These are phyloP conservation scores for Naganishia vishniacii DNA, from an alignment of 768 basidiomycete genomes.

Conservation along the genomic window DNA sequence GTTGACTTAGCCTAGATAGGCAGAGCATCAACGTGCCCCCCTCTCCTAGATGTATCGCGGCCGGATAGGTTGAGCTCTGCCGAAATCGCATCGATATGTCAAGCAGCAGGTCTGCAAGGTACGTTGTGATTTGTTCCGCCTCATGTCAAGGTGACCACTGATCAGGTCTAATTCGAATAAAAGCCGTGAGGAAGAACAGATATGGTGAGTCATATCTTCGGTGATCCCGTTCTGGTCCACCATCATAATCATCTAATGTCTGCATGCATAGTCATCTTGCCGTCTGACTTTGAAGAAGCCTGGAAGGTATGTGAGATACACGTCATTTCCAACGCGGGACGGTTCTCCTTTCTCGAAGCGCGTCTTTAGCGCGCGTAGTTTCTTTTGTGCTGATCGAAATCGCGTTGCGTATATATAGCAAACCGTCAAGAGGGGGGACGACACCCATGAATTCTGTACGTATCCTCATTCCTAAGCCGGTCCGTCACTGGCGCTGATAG, in stretches of 20 bases:
- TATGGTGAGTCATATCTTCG: constrained; percentile 52
- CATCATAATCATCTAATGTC: neutral
- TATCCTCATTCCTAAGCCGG: constrained; percentile 11
- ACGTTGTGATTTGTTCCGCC: constrained; percentile 25
- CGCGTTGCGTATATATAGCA: constrained; percentile 57
- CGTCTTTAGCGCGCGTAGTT: neutral
- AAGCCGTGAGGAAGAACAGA: constrained; percentile 95
- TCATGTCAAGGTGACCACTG: neutral
- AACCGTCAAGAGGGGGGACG: constrained; percentile 92
- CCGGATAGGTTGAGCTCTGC: constrained; percentile 94
- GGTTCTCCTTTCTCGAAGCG: constrained; percentile 4
- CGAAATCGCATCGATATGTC: constrained; percentile 89
- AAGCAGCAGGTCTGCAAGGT: constrained; percentile 97
- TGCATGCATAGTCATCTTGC: constrained; percentile 65
- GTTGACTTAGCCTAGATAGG: neutral
- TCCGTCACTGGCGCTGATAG: neutral
- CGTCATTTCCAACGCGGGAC: constrained; percentile 7
- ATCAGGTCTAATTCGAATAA: neutral
- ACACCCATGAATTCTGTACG: constrained; percentile 92
- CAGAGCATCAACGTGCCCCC: too few relatives aligned
- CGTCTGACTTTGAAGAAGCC: constrained; percentile 96
- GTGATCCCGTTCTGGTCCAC: too few relatives aligned
- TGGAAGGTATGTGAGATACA: constrained; percentile 84
- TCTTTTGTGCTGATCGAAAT: constrained; percentile 24
- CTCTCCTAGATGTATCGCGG: constrained; percentile 74